These are phyloP conservation scores for Backusella liffmaniae DNA, from an alignment of 192 early-diverging fungal genomes.

Conservation along the genomic window DNA sequence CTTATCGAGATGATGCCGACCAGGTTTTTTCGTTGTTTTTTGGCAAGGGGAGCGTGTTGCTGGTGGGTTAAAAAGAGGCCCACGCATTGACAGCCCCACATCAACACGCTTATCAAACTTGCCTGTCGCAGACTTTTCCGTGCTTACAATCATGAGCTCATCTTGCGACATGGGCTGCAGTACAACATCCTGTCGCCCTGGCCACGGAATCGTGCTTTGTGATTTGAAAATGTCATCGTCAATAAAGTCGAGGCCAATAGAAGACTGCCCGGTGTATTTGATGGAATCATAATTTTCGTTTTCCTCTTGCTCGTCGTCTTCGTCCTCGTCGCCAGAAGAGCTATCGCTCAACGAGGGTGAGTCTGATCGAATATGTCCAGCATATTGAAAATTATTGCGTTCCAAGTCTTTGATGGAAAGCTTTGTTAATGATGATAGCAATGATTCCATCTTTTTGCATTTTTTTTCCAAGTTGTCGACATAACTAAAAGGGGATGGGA, in stretches of 20 bases:
- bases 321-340: background rate
- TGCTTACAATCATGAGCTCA: slow-evolving; percentile 30
- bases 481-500: slow-evolving; percentile 7
- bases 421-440: slow-evolving; percentile 24
- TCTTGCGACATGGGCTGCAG: slow-evolving; percentile 26
- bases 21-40: background rate
- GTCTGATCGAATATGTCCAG: background rate
- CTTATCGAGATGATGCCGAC: slow-evolving; percentile 4
- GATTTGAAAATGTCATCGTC: slow-evolving; percentile 27
- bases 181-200: slow-evolving; percentile 24
- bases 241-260: slow-evolving; percentile 26
- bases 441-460: slow-evolving; percentile 35
- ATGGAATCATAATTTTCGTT: slow-evolving; percentile 29
- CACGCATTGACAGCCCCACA: slow-evolving; percentile 27
- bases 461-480: slow-evolving; percentile 27
- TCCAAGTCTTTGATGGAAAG: slow-evolving; percentile 28
- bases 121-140: slow-evolving; percentile 12
- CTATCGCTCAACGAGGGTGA: background rate
- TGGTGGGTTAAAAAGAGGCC: slow-evolving; percentile 3
- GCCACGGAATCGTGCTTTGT: slow-evolving; percentile 23
- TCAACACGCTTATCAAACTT: slow-evolving; percentile 11
- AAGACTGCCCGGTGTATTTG: slow-evolving; percentile 25
- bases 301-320: background rate
- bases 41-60: background rate
- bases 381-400: slow-evolving; percentile 9